Base-by-base conservation (phyloP, 192 early-diverging fungal species). In the Ambispora gerdemannii region DNA sequence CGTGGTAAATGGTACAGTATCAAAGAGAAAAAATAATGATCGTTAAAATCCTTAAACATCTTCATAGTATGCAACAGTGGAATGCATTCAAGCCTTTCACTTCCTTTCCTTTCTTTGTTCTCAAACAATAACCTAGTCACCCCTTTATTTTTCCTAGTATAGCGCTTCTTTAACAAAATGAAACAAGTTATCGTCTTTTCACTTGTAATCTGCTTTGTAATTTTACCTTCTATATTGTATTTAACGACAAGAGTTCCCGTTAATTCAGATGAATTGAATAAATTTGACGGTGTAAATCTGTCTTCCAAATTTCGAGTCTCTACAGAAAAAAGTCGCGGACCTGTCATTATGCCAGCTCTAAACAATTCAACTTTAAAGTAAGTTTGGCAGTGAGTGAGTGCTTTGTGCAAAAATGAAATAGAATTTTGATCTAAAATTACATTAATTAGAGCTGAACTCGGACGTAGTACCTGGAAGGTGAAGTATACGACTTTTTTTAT, bases 401-500 rank as follows among this genome's bases (percentile, higher is more conserved):
- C 22, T 32, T 55, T 6, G 25, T 35, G 22, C 20, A 35, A 55
- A 22, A 47, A 30, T 55, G 51, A 34, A 19, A 25, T 4, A 38
- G 4, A 3, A 27, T 38, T 34, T 53, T 35, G 50, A 27, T 34
- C 13, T 4, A 38, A 53, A 31, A 2, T 32, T 36, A 32, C 36
- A 28, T 67, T 22, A 19, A 60, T 20, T 70, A 93, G 91, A 75
- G 94, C 92, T 3, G 91, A 96, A 72, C 82, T 98, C 24, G 96
- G 96, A 3, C 83, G 91, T 28, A 78, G 91, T 4, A 89, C 93
- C 2, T 98, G 96, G 96, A 90, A 84, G 71, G 80, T 79, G 64
- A 22, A 20, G 47, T 36, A 8, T 1, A 62, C 19, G 3, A 10
- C 2, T 49, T 28, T 34, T 27, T 27, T 15, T 31, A 32, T 24